These are phyloP conservation scores for Obelidium mucronatum DNA, from an alignment of 192 early-diverging fungal species.

Conservation along the genomic window DNA sequence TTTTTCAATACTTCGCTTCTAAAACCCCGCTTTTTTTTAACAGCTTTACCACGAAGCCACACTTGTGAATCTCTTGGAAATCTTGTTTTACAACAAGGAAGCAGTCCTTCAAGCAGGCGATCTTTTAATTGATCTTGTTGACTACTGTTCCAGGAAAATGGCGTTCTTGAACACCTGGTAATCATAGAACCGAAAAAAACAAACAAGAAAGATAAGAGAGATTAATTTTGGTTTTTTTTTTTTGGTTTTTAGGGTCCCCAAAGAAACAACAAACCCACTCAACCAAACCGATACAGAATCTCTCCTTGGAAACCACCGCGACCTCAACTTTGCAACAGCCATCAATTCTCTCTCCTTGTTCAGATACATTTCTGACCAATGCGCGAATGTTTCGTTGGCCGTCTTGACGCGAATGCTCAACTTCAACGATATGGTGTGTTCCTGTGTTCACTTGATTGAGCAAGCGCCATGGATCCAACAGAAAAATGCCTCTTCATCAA, in stretches of 20 bases:
- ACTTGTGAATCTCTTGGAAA: conserved; percentile 58
- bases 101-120: conserved; percentile 43
- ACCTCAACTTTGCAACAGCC: conserved; percentile 49
- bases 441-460: conserved; percentile 47
- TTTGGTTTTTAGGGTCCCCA: too few relatives aligned
- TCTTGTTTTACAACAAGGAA: conserved; percentile 48
- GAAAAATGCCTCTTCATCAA: conserved; percentile 5
- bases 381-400: conserved; percentile 41
- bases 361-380: conserved; percentile 49
- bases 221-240: not conserved
- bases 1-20: not conserved
- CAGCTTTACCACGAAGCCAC: conserved; percentile 64
- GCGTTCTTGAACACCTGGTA: conserved; percentile 43
- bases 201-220: conserved; percentile 22
- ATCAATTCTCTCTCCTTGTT: conserved; percentile 51
- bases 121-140: conserved; percentile 50
- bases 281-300: not conserved
- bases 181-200: conserved; percentile 34
- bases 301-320: conserved; percentile 23
- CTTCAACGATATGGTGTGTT: conserved; percentile 45
- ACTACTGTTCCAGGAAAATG: conserved; percentile 53
- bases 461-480: conserved; percentile 48
- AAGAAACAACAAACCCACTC: not conserved
- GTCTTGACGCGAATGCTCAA: conserved; percentile 47
- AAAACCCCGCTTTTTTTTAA: not conserved